Evolutionary conservation across 1,139 yeast genomes (phyloP), one percentile per base, ranked within the genome.

Genomic region (Geotrichum bryndzae): DNA sequence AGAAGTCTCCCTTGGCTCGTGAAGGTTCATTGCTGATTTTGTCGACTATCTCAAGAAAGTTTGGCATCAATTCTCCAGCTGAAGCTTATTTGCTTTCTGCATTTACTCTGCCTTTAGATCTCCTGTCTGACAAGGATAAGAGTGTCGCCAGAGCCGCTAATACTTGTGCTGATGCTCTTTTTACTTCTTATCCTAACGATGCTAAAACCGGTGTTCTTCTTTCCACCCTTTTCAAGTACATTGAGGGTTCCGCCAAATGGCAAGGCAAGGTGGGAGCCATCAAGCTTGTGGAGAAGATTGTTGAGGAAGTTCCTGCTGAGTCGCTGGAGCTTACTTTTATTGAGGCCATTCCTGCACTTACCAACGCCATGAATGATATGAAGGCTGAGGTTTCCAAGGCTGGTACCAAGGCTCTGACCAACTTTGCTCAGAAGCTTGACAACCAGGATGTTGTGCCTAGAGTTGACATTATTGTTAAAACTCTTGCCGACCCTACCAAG

Each of bases 341-440:
- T 65, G 84, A 82, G 63, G 83, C 90, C 10, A 84, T 94, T 33
- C 99, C 99, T 31, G 83, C 88, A 8, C 81, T 94, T 69, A 90
- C 96, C 54, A 96, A 90, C 74, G 83, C 87, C 76, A 84, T 96
- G 68, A 94, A 96, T 64, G 99, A 94, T 76, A 90, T 94, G 82
- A 94, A 94, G 79, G 97, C 97, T 1, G 99, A 94, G 77, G 82
- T 94, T 65, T 90, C 97, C 52, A 87, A 88, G 70, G 90, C 85
- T 66, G 98, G 97, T 68, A 79, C 85, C 68, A 81, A 82, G 68
- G 81, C 90, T 15, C 80, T 91, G 75, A 82, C 84, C 58, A 82
- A 82, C 63, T 90, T 88, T 69, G 96, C 92, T 66, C 82, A 84
- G 69, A 88, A 89, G 59, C 81, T 94, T 69, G 99, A 94, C 75